Evolutionary conservation across 306 rosid species (phyloP), one percentile per base, ranked within the genome.

Genomic region (Prunus campanulata): DNA sequence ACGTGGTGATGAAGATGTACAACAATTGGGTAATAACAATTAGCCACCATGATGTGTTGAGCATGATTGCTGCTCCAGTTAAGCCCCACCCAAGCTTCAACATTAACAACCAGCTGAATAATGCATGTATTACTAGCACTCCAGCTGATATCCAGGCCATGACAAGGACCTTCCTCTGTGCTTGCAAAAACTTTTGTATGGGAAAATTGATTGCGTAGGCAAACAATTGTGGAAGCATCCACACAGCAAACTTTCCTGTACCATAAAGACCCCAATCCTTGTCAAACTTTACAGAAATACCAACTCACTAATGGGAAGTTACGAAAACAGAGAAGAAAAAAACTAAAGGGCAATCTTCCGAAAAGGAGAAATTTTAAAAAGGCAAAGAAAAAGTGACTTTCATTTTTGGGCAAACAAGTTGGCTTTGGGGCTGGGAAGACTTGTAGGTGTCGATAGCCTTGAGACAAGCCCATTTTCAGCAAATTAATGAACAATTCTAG

Each of bases 221-320:
- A 76, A 83, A 91, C 84, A 91, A 47, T 22, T 91, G 97, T 1
- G 97, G 97, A 82, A 91, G 35, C 97, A 91, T 90, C 90, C 78
- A 83, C 42, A 80, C 0, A 39, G 97, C 91, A 81, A 91, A 91
- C 65, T 74, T 82, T 13, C 97, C 97, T 91, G 65, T 78, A 59
- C 46, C 44, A 51, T 18, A n/a, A 64, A 46, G 16, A 8, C 10
- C 54, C 16, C 63, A 24, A 35, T 15, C 1, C 13, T 25, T 27
- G 1, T 39, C 44, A 39, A 39, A 39, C 44, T 39, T 39, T 6
- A 39, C 44, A 39, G 44, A 39, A 39, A 7, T n/a, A 67, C 9
- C 29, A 48, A 48, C 15, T 48, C 52, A 59, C 6, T 3, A 11
- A 13, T 4, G 15, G 64, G 64, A 59, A 24, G 32, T 59, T 59